Evolutionary conservation across 441 rosid species (phyloP), one percentile per base, ranked within the genome.

Genomic region (Mallotus japonicus): DNA sequence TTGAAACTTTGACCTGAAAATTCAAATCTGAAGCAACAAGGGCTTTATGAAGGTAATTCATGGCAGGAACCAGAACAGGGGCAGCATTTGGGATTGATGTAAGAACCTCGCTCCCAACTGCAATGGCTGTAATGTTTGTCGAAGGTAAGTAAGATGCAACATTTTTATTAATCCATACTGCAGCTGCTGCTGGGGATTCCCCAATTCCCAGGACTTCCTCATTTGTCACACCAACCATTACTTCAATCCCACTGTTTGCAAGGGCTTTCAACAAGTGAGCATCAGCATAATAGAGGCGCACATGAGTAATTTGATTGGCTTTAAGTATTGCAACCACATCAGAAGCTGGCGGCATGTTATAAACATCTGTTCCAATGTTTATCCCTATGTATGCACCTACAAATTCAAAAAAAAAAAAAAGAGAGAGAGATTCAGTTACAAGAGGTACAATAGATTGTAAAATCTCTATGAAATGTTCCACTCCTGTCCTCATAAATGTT

Each of bases 81-180:
- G 93, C 97, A 50, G 83, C 87, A 72, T 91, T 91, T 17, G 99
- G 97, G 53, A 85, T 63, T 32, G 86, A 17, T 54, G 97, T 84
- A 57, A 91, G 92, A 82, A 95, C 92, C 83, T 95, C 92, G 50
- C 92, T 95, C 67, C 99, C 99, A 24, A 93, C 97, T 8, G 97
- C 90, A 77, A 95, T 86, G 73, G 95, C 92, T 9, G 99, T 90
- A 51, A 95, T 93, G 72, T 93, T 95, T 57, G 98, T 91, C 0
- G 87, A 82, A 75, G 99, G 98, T 54, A 93, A 49, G 76, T 95
- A 91, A 46, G 98, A 79, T 2, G 90, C 96, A 2, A 95, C 89
- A 72, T 95, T 95, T 72, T 85, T 88, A 80, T 86, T 91, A 34
- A 93, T 70, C 99, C 99, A 95, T 17, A 82, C 84, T 40, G 98